Percentiles rank a stretch among this genome's conserved stretches.
These are phyloP conservation scores for Ganoderma leucocontextum DNA, from an alignment of 1,284 basidiomycete genomes.

Conservation along the genomic window DNA sequence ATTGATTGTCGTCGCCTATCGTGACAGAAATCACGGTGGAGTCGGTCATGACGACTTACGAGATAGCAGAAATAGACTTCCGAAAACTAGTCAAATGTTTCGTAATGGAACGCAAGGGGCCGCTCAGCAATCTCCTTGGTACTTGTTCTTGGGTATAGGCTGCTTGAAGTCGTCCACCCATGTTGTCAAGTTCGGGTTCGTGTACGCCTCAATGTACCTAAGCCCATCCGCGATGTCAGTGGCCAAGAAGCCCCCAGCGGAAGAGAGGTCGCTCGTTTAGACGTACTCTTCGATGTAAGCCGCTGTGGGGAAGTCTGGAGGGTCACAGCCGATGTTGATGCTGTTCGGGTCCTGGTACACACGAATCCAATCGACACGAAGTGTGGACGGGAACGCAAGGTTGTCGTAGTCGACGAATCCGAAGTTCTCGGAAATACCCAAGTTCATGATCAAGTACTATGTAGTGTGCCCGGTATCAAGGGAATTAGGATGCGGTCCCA, in stretches of 20 bases:
- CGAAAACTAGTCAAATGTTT: neutral
- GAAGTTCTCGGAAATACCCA: conserved; percentile 86
- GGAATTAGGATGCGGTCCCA: neutral
- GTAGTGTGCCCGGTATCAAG: neutral
- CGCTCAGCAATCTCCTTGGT: conserved; percentile 58
- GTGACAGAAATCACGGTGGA: neutral
- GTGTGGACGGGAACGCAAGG: conserved; percentile 71
- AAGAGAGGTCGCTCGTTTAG: too few relatives aligned
- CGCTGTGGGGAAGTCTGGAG: conserved; percentile 77
- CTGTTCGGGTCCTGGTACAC: conserved; percentile 77
- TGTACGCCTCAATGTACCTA: conserved; percentile 50
- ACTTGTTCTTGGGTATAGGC: conserved; percentile 66
- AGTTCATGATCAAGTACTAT: conserved; percentile 84
- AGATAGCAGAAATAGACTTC: neutral
- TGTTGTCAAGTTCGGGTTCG: conserved; percentile 50
- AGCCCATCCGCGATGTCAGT: neutral
- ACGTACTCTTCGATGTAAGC: conserved; percentile 72
- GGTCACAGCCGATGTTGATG: conserved; percentile 85
- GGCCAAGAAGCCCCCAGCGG: neutral
- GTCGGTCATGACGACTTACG: conserved; percentile 6
- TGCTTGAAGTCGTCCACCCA: conserved; percentile 63
- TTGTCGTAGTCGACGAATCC: conserved; percentile 71
- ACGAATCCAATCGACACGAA: conserved; percentile 85
- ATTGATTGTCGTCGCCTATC: neutral
- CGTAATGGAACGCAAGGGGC: neutral